These are phyloP conservation scores for Agrostemma githago DNA, from an alignment of 148 eudicot genomes.

Conservation along the genomic window DNA sequence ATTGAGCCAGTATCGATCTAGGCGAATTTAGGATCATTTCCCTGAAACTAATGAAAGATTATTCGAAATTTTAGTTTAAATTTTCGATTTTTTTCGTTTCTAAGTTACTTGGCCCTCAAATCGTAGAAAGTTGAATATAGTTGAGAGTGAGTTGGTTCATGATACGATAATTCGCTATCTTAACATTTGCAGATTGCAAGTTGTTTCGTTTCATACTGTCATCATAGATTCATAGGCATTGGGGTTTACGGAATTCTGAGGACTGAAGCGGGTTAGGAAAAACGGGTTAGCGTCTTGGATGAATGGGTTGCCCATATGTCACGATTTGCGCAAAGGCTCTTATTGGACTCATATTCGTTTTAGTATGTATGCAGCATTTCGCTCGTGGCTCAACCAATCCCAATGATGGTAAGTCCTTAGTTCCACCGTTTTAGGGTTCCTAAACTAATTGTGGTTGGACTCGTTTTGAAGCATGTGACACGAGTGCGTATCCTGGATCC, in stretches of 20 bases:
- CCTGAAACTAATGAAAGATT: too few species aligned
- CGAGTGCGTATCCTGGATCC: neutral
- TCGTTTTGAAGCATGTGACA: neutral
- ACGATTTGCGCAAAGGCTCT: constrained; percentile 31
- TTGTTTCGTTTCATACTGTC: neutral
- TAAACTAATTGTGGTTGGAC: neutral
- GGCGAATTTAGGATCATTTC: too few species aligned
- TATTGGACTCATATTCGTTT: constrained; percentile 21
- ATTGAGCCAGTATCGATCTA: too few species aligned
- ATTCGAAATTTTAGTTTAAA: neutral
- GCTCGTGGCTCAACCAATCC: constrained; percentile 45
- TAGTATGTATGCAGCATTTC: constrained; percentile 31
- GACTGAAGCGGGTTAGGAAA: constrained; percentile 21
- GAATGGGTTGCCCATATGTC: constrained; percentile 44
- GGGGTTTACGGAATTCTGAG: constrained; percentile 12
- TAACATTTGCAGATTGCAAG: constrained; percentile 20
- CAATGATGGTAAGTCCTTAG: constrained; percentile 46
- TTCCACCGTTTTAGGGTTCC: neutral
- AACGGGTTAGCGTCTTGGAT: constrained; percentile 28
- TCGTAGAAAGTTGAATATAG: neutral
- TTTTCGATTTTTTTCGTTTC: neutral
- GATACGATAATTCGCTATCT: neutral
- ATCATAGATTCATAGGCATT: too few species aligned
- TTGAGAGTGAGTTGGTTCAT: constrained; percentile 2
- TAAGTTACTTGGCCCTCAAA: too few species aligned